Evolutionary conservation across 2,329 filamentous ascomycete species (phyloP).

Genomic region (Fusarium floridanum): DNA sequence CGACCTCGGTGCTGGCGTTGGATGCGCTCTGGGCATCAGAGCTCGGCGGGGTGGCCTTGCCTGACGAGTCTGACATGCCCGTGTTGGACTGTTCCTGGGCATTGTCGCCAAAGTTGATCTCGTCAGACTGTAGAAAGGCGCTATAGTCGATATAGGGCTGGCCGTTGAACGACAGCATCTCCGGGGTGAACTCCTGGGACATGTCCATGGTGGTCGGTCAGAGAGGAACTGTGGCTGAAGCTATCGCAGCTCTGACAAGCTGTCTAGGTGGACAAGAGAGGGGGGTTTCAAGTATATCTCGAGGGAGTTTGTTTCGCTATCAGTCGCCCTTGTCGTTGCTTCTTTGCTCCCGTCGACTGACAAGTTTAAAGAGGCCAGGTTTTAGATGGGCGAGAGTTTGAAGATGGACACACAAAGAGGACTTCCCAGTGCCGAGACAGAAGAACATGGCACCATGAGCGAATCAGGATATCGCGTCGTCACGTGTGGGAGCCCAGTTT

Average conservation of each 20-base stretch:
- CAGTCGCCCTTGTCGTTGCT: neutral
- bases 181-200: constrained; percentile 42
- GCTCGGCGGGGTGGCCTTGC: constrained; percentile 49
- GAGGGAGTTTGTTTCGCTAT: neutral
- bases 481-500: constrained; percentile 37
- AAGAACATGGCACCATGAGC: constrained; percentile 19
- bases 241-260: constrained; percentile 10
- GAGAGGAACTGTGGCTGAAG: neutral
- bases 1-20: constrained; percentile 35
- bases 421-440: constrained; percentile 2
- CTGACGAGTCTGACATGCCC: constrained; percentile 48
- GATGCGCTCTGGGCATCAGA: constrained; percentile 45
- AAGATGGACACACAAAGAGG: constrained; percentile 9
- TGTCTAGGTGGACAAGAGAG: neutral
- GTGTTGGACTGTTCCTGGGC: constrained; percentile 28
- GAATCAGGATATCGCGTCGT: constrained; percentile 37
- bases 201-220: constrained; percentile 47
- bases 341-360: neutral
- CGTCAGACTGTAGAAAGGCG: constrained; percentile 52
- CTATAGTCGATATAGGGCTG: constrained; percentile 56
- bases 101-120: constrained; percentile 39
- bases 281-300: neutral
- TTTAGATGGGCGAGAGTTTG: neutral
- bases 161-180: constrained; percentile 48
- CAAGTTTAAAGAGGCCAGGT: constrained; percentile 2